Percentiles rank a stretch among this genome's conserved stretches.
These are phyloP conservation scores for Euphorbia lathyris DNA, from an alignment of 345 rosid species.

Conservation along the genomic window DNA sequence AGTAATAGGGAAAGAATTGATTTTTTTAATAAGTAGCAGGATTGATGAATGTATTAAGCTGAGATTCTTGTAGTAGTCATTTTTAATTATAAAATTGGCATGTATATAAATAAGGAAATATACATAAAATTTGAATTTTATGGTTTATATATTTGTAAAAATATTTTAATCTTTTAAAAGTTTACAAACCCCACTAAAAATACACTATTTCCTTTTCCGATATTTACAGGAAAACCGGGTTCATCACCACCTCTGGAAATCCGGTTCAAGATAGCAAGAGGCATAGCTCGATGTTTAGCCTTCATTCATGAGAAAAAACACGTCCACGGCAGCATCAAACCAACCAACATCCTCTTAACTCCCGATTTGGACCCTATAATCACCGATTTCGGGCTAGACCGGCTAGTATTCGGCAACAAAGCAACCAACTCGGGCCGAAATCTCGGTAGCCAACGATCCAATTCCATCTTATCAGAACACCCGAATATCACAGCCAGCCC, in stretches of 20 bases:
- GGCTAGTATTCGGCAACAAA: slow-evolving; percentile 35
- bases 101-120: no score
- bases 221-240: slow-evolving; percentile 36
- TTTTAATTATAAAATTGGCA: no score
- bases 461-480: slow-evolving; percentile 6
- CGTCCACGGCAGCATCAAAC: slow-evolving; percentile 78
- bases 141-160: no score
- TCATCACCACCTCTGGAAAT: slow-evolving; percentile 52
- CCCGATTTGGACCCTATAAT: slow-evolving; percentile 61
- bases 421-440: slow-evolving; percentile 24
- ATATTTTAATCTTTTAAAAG: no score
- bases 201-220: neutral
- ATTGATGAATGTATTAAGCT: no score
- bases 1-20: no score
- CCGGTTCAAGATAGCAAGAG: slow-evolving; percentile 76
- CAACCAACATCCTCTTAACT: slow-evolving; percentile 67
- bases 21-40: no score
- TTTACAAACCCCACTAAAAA: no score
- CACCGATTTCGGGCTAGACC: slow-evolving; percentile 67
- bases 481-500: slow-evolving; percentile 17
- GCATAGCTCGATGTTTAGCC: slow-evolving; percentile 71
- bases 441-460: slow-evolving; percentile 37
- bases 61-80: no score
- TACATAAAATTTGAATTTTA: no score
- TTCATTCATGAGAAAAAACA: slow-evolving; percentile 77